Percentiles rank a stretch among this genome's conserved stretches.
Evolutionary conservation across 495 filamentous ascomycete genomes (phyloP).

Genomic region (Annulohypoxylon moriforme): DNA sequence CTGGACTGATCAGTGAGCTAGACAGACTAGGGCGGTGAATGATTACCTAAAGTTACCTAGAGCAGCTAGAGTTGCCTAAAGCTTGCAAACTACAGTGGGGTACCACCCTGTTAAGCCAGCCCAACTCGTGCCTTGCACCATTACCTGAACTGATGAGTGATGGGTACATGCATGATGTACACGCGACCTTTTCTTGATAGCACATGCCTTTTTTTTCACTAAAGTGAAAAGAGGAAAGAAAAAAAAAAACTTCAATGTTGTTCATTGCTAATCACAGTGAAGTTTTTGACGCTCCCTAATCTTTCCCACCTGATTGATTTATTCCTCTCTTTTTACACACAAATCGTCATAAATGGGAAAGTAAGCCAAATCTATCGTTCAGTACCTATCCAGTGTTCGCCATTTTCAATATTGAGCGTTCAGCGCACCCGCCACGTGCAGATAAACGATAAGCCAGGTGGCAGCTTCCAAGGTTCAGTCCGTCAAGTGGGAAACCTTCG

Average conservation of each 20-base stretch:
- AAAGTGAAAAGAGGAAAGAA: neutral
- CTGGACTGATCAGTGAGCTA: slow-evolving; percentile 10
- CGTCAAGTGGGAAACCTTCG: slow-evolving; percentile 17
- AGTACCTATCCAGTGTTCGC: neutral
- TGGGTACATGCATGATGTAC: slow-evolving; percentile 37
- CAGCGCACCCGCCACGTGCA: slow-evolving; percentile 27
- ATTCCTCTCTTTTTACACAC: neutral
- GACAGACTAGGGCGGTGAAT: slow-evolving; percentile 39
- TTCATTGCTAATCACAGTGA: neutral
- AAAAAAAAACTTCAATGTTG: slow-evolving; percentile 7
- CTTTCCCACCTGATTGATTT: neutral
- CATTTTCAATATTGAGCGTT: neutral
- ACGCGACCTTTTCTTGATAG: slow-evolving; percentile 39
- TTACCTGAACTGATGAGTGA: slow-evolving; percentile 23
- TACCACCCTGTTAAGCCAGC: neutral
- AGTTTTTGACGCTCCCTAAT: neutral
- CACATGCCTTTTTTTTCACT: slow-evolving; percentile 30
- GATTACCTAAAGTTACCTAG: slow-evolving; percentile 4
- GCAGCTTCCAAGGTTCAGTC: slow-evolving; percentile 36
- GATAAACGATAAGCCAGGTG: slow-evolving; percentile 47
- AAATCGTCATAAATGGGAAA: neutral
- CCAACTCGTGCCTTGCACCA: slow-evolving; percentile 34
- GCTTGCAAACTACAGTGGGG: neutral
- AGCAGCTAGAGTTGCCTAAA: neutral
- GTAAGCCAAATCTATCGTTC: neutral